phyloP scores from a whole-genome alignment of 1,284 basidiomycete genomes.

The Pterulicium gracile region DNA sequence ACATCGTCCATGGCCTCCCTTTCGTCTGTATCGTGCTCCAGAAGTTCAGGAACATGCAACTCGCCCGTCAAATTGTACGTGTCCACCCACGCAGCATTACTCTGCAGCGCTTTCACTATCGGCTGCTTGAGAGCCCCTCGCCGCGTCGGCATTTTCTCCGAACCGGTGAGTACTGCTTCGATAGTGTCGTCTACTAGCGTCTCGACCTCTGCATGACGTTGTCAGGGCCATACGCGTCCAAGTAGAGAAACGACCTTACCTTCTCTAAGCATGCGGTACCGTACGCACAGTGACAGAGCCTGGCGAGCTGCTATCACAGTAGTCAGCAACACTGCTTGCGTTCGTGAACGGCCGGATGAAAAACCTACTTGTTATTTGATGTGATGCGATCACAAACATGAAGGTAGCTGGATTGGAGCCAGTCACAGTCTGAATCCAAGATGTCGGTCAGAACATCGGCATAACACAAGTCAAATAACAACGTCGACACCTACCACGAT shows the following conservation, averaged over 20 bases:
- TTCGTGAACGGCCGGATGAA: slow-evolving; percentile 55
- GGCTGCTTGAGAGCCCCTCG: slow-evolving; percentile 32
- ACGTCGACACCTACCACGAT: slow-evolving; percentile 34
- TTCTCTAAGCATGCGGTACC: slow-evolving; percentile 65
- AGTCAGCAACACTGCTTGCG: slow-evolving; percentile 11
- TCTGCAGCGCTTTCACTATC: slow-evolving; percentile 50
- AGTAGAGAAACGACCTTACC: slow-evolving; percentile 28
- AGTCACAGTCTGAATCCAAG: slow-evolving; percentile 28
- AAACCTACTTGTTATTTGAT: no score
- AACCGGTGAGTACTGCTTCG: slow-evolving; percentile 26
- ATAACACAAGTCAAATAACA: slow-evolving; percentile 4
- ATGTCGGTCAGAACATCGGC: background rate
- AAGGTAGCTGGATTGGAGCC: slow-evolving; percentile 40
- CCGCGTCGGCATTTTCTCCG: slow-evolving; percentile 18
- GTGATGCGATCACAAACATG: slow-evolving; percentile 37
- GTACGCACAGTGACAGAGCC: slow-evolving; percentile 48
- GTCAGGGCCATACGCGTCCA: slow-evolving; percentile 3
- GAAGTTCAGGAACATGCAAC: slow-evolving; percentile 39
- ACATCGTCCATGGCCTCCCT: slow-evolving; percentile 25
- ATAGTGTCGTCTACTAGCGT: slow-evolving; percentile 43
- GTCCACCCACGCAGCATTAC: slow-evolving; percentile 53
- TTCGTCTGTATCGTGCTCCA: slow-evolving; percentile 24
- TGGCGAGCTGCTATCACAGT: slow-evolving; percentile 37
- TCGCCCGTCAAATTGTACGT: slow-evolving; percentile 59
- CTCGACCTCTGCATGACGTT: slow-evolving; percentile 43